Conservation (phyloP, 2,329 filamentous ascomycete genomes). For the Trichoderma koningiopsis region DNA sequence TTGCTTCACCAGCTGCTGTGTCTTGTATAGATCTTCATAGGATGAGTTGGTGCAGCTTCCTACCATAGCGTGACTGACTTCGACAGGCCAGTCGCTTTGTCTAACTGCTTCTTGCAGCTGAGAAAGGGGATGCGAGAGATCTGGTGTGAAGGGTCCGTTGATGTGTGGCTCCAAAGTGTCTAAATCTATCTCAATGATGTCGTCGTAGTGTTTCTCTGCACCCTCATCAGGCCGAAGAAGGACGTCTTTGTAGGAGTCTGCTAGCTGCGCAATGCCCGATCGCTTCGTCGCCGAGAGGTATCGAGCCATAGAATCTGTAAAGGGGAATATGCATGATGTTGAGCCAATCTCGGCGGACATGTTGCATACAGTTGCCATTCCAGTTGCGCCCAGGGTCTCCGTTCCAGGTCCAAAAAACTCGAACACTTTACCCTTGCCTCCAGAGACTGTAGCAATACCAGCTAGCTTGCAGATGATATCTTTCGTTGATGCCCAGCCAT, state of each 20-base stretch:
- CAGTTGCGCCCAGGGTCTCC: slow-evolving; percentile 74
- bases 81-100: slow-evolving; percentile 93
- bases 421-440: slow-evolving; percentile 88
- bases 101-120: slow-evolving; percentile 95
- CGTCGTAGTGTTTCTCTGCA: slow-evolving; percentile 76
- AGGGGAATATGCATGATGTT: slow-evolving; percentile 94
- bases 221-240: slow-evolving; percentile 79
- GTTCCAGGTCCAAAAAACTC: slow-evolving; percentile 77
- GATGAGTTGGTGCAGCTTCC: slow-evolving; percentile 96
- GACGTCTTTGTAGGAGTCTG: slow-evolving; percentile 59
- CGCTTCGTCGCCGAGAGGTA: slow-evolving; percentile 93
- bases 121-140: slow-evolving; percentile 95
- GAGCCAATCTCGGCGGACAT: slow-evolving; percentile 77
- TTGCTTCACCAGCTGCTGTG: slow-evolving; percentile 45
- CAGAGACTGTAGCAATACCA: slow-evolving; percentile 95
- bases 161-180: slow-evolving; percentile 94
- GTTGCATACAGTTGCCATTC: slow-evolving; percentile 80
- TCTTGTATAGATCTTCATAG: slow-evolving; percentile 61
- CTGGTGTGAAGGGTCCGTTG: slow-evolving; percentile 98
- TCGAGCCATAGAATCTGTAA: slow-evolving; percentile 97
- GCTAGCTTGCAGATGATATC: slow-evolving; percentile 98
- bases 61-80: slow-evolving; percentile 94
- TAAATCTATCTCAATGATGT: slow-evolving; percentile 95
- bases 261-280: no score
- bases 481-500: slow-evolving; percentile 77